phyloP scores from a whole-genome alignment of 2,329 filamentous ascomycete species.

The Curvularia sp. region DNA sequence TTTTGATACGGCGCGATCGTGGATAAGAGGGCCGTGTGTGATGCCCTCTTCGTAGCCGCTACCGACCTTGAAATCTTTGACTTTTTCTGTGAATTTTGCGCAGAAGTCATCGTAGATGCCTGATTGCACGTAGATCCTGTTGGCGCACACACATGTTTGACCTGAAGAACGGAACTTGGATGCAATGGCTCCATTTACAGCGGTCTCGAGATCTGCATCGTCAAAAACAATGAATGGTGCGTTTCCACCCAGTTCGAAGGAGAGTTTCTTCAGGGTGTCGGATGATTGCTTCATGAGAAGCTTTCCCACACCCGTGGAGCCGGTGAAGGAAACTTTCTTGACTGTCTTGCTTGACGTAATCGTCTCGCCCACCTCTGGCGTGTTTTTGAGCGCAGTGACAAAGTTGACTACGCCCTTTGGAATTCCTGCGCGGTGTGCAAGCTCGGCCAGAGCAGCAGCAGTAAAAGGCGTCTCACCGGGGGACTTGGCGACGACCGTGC shows the following conservation, averaged over 20 bases:
- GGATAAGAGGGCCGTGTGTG: constrained; percentile 85
- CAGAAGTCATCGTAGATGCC: constrained; percentile 81
- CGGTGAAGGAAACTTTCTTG: constrained; percentile 94
- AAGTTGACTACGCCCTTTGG: constrained; percentile 92
- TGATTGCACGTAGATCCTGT: constrained; percentile 80
- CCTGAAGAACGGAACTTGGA: constrained; percentile 95
- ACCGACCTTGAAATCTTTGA: constrained; percentile 77
- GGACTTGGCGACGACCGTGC: constrained; percentile 90
- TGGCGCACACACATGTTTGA: constrained; percentile 86
- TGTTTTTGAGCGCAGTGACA: constrained; percentile 81
- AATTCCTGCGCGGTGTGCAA: constrained; percentile 85
- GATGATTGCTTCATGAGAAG: constrained; percentile 92
- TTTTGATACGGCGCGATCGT: constrained; percentile 70
- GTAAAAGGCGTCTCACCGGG: constrained; percentile 93
- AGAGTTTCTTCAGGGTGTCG: constrained; percentile 82
- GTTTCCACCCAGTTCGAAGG: constrained; percentile 92
- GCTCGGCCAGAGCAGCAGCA: constrained; percentile 83
- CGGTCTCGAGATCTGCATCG: constrained; percentile 85
- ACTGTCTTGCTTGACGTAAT: constrained; percentile 79
- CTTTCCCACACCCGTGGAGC: constrained; percentile 70
- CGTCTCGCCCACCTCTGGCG: constrained; percentile 75
- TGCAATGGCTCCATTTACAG: constrained; percentile 80
- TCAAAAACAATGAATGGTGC: constrained; percentile 97
- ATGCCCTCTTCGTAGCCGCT: constrained; percentile 72
- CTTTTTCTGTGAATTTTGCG: constrained; percentile 72